phyloP scores from a whole-genome alignment of 1,139 yeast genomes.

The Debaryomyces fabryi region DNA sequence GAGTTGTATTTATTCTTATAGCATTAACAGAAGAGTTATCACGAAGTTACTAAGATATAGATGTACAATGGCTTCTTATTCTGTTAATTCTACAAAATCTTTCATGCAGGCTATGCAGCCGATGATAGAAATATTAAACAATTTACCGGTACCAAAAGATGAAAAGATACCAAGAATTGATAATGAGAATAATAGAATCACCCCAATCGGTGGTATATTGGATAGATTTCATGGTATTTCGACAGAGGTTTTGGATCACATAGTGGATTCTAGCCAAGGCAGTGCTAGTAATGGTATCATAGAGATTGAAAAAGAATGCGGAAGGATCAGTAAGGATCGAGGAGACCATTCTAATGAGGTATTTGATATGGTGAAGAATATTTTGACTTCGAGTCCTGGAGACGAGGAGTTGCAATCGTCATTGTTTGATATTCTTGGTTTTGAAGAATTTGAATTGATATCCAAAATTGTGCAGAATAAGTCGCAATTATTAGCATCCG shows the following conservation, averaged over 20 bases:
- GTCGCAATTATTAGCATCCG: constrained; percentile 21
- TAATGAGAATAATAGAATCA: constrained; percentile 31
- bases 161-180: constrained; percentile 37
- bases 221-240: constrained; percentile 35
- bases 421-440: constrained; percentile 79
- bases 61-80: constrained; percentile 37
- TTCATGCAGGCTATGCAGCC: constrained; percentile 79
- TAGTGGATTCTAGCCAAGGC: constrained; percentile 23
- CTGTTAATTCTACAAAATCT: constrained; percentile 68
- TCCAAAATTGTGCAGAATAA: constrained; percentile 63
- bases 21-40: not conserved
- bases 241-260: constrained; percentile 34
- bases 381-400: constrained; percentile 33
- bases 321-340: constrained; percentile 28
- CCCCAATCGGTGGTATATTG: constrained; percentile 32
- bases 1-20: not conserved
- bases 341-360: constrained; percentile 29
- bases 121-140: constrained; percentile 51
- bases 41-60: not conserved
- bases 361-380: constrained; percentile 25
- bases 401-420: constrained; percentile 69
- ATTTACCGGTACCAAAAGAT: constrained; percentile 29
- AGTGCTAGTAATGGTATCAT: not conserved
- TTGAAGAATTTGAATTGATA: constrained; percentile 80
- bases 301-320: constrained; percentile 32